These are phyloP conservation scores for Epichloe brachyelytri DNA, from an alignment of 2,329 filamentous ascomycete species.

Conservation along the genomic window DNA sequence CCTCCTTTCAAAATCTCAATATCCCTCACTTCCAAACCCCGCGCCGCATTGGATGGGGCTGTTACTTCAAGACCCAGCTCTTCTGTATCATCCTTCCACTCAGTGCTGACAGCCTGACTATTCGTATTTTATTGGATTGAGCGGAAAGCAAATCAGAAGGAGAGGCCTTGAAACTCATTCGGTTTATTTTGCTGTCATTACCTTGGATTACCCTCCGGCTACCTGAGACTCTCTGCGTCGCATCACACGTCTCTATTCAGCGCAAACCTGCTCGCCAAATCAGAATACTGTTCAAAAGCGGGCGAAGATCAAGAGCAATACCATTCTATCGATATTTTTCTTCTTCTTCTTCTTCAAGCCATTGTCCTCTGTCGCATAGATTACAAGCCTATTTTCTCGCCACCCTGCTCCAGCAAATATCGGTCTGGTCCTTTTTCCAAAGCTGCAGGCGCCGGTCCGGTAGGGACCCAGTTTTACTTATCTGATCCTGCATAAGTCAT, in stretches of 20 bases:
- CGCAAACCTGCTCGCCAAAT: conserved; percentile 2
- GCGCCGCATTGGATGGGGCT: background rate
- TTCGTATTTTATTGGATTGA: background rate
- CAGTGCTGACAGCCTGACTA: background rate
- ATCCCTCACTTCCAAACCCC: background rate
- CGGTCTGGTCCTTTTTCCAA: background rate
- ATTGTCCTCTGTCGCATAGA: too few relatives aligned
- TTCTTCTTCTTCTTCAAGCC: background rate
- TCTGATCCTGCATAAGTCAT: conserved; percentile 6
- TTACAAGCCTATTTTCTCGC: background rate
- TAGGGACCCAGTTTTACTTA: background rate
- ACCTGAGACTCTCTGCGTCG: background rate
- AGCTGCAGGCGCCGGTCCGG: background rate
- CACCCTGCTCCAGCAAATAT: background rate
- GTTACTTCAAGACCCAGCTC: background rate
- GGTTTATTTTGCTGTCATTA: background rate
- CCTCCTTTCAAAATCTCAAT: background rate
- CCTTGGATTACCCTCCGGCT: background rate
- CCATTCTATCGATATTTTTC: background rate
- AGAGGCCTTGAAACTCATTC: background rate
- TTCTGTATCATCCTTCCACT: background rate
- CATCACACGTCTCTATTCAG: background rate
- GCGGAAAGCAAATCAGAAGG: background rate
- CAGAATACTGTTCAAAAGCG: background rate
- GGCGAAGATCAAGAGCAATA: background rate